A percentile compares a stretch with the other conserved stretches of the same genome.
Evolutionary conservation across 768 basidiomycete genomes (phyloP).

Genomic region (Mycena venus): DNA sequence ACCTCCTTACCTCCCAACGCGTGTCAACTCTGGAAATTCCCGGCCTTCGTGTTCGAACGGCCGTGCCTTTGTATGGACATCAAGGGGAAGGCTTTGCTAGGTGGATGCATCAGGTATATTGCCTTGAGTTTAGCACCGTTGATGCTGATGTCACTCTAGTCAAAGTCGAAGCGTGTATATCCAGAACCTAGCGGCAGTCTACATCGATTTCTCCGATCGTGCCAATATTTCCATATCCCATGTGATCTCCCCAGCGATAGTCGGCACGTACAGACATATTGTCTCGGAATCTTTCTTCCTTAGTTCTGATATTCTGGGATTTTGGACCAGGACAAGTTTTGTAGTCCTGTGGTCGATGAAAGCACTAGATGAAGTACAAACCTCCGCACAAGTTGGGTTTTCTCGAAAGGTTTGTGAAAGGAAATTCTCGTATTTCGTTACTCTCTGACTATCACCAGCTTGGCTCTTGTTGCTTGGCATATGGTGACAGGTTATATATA

Average conservation of each 20-base stretch:
- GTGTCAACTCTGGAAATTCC: background rate
- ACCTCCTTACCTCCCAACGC: background rate
- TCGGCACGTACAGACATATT: no score
- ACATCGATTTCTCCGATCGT: background rate
- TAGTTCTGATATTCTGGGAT: background rate
- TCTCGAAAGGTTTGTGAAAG: no score
- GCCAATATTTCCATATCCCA: background rate
- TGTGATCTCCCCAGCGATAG: background rate
- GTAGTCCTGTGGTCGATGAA: background rate
- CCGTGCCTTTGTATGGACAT: background rate
- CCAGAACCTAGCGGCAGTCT: background rate
- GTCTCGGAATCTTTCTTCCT: background rate
- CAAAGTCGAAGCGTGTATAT: background rate
- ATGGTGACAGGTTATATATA: no score
- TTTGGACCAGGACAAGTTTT: background rate
- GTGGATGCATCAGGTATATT: background rate
- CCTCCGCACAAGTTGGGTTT: no score
- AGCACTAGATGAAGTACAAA: background rate
- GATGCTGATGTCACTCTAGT: background rate
- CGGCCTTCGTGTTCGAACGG: background rate
- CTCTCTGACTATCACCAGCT: no score
- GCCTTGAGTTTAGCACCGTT: background rate
- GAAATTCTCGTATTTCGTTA: no score
- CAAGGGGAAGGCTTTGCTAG: background rate
- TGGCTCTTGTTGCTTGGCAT: no score